Base-by-base conservation (phyloP, 306 rosid species). In the Crotalaria pallida region DNA sequence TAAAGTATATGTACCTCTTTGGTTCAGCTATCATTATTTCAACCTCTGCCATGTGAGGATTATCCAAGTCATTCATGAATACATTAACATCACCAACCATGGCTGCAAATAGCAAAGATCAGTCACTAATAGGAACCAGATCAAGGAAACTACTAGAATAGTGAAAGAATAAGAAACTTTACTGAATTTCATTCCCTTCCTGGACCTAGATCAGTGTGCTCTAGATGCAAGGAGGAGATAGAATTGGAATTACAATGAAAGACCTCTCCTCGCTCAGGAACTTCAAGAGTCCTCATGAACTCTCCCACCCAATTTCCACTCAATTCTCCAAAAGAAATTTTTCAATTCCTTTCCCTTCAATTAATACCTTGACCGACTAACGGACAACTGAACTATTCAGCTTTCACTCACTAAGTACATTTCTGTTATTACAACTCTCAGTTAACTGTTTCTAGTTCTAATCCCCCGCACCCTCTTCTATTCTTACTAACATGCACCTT, bases 21-120 rank as follows among this genome's bases (percentile, higher is more conserved):
- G 71, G 78, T 83, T 90, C 97, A 78, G 97, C 98, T 44, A 94
- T 88, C 98, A 94, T 90, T 73, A 94, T 88, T 74, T 94, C 98
- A 67, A 94, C 58, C 83, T 94, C 98, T 51, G 92, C 97, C 71
- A 81, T 51, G n/a, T 75, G 86, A 60, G 90, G 84, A 81, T 87
- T 79, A 62, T 94, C 88, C 48, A 72, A 74, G 38, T 90, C 89
- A 79, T 94, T 90, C 92, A 90, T 90, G 79, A 88, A 94, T 15
- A 94, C 69, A 76, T 94, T 94, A 58, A 94, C 98, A 85, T 94
- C 98, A 77, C 98, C 97, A 49, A 85, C 84, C 98, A 90, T 87
- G 62, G 96, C 97, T 92, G 84, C 48, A 81, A 87, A 72, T 41
- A 43, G 55, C 44, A 67, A 5, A 78, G 12, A 50, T 79, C 45